Percentiles rank a stretch among this genome's conserved stretches.
Evolutionary conservation across 179 eudicot genomes (phyloP).

Genomic region (Beta lomatogona): DNA sequence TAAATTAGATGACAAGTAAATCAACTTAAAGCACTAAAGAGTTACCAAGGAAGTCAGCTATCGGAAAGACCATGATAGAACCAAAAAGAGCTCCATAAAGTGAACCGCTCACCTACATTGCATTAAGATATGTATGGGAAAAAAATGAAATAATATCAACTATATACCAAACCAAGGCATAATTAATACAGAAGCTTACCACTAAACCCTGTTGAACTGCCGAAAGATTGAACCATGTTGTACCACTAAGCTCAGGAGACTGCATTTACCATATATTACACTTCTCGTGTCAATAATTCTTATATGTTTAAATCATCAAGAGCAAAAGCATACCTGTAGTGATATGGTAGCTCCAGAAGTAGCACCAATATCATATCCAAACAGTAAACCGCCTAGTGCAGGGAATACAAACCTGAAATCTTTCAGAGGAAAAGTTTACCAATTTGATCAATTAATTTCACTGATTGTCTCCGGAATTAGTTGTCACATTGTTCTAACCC

Average conservation of each 20-base stretch:
- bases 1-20: slow-evolving; percentile 13
- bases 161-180: slow-evolving; percentile 4
- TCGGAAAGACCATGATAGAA: slow-evolving; percentile 74
- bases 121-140: slow-evolving; percentile 20
- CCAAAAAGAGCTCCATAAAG: slow-evolving; percentile 99
- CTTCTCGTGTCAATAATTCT: not conserved
- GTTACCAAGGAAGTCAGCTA: slow-evolving; percentile 94
- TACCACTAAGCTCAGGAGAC: slow-evolving; percentile 98
- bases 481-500: too few relatives aligned
- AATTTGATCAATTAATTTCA: not conserved
- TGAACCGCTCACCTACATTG: slow-evolving; percentile 88
- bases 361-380: slow-evolving; percentile 99
- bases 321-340: slow-evolving; percentile 59
- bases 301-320: slow-evolving; percentile 1
- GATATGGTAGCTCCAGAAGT: slow-evolving; percentile 97
- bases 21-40: slow-evolving; percentile 9
- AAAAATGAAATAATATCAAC: slow-evolving; percentile 12
- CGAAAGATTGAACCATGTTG: slow-evolving; percentile 88
- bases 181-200: slow-evolving; percentile 50
- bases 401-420: slow-evolving; percentile 87
- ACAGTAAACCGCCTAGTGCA: slow-evolving; percentile 88
- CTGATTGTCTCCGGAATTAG: too few relatives aligned
- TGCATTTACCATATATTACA: slow-evolving; percentile 35
- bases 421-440: not conserved
- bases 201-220: slow-evolving; percentile 90